phyloP scores from a whole-genome alignment of 2,329 filamentous ascomycete genomes.

The Claviceps sp. region DNA sequence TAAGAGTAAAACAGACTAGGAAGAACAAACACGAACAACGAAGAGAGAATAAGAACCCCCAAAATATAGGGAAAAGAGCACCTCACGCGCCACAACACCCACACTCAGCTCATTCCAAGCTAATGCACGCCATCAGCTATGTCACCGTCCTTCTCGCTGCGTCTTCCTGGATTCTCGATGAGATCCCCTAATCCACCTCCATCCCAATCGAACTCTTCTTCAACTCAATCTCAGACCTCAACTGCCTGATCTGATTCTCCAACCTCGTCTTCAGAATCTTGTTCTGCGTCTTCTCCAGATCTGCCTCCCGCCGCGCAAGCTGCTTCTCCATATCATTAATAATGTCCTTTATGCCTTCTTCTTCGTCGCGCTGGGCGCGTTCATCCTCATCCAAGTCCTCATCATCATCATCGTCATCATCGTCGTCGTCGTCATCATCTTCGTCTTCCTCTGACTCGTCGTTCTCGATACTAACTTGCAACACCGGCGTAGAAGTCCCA shows the following conservation, averaged over 20 bases:
- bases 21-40: too few species aligned
- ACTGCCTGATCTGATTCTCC: constrained; percentile 34
- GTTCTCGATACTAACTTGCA: constrained; percentile 32
- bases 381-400: constrained; percentile 39
- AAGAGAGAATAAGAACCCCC: too few species aligned
- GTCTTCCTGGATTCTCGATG: too few species aligned
- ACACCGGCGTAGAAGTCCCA: constrained; percentile 28
- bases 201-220: constrained; percentile 31
- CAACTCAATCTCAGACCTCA: constrained; percentile 30
- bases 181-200: constrained; percentile 21
- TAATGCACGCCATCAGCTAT: too few species aligned
- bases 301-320: constrained; percentile 30
- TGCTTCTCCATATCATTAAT: constrained; percentile 39
- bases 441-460: constrained; percentile 28
- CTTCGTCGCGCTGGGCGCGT: constrained; percentile 33
- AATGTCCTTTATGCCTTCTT: constrained; percentile 41
- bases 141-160: too few species aligned
- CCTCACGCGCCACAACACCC: too few species aligned
- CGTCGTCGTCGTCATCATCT: constrained; percentile 24
- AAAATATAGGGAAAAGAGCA: too few species aligned
- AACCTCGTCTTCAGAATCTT: constrained; percentile 37
- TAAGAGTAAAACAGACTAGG: too few species aligned
- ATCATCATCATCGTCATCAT: constrained; percentile 31
- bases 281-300: constrained; percentile 30
- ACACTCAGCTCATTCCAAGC: too few species aligned